Evolutionary conservation across 139 green algal species (phyloP), one percentile per base, ranked within the genome.

Genomic region (Nannochloris sp.): DNA sequence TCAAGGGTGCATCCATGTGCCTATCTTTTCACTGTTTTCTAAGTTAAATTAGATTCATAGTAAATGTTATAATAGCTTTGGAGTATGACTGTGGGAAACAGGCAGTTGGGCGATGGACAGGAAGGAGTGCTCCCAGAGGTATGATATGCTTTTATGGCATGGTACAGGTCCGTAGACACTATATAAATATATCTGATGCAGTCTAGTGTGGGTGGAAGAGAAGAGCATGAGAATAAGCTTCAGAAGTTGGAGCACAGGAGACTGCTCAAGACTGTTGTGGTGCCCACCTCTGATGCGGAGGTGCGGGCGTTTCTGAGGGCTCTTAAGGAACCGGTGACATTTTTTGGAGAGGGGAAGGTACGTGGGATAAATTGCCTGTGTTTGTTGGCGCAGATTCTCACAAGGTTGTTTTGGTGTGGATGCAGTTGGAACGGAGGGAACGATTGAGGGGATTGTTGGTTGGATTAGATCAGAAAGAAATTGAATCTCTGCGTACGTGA

Each of bases 251-350:
- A 95, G 81, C 56, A 87, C 62, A 70, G 74, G 17, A 72, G 85
- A 6, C 77, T 75, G 49, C 78, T 89, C 48, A 68, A 78, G 5
- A 63, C 66, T 23, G 75, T 82, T 29, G 76, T 91, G 30, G 87
- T 94, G 23, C 89, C 89, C 17, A 90, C 82, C 0, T 74, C 81
- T 25, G 85, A 93, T 44, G 50, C 16, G 23, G 84, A 86, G 26
- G 88, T 96, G 4, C 66, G 83, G 5, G 20, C 53, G 25, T 71
- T 85, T 65, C 87, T 98, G 71, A 81, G 93, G 11, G 60, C 75
- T 56, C 64, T 96, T 58, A 79, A 53, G 0, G 81, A 97, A 75
- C 93, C 93, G 36, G 74, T 98, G 72, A 97, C 91, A 3, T 80
- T 98, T 14, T 98, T 98, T 75, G 93, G 91, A 9, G 93, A 98